Conservation (phyloP, 2,329 filamentous ascomycete genomes). For the Pseudopithomyces maydicus region DNA sequence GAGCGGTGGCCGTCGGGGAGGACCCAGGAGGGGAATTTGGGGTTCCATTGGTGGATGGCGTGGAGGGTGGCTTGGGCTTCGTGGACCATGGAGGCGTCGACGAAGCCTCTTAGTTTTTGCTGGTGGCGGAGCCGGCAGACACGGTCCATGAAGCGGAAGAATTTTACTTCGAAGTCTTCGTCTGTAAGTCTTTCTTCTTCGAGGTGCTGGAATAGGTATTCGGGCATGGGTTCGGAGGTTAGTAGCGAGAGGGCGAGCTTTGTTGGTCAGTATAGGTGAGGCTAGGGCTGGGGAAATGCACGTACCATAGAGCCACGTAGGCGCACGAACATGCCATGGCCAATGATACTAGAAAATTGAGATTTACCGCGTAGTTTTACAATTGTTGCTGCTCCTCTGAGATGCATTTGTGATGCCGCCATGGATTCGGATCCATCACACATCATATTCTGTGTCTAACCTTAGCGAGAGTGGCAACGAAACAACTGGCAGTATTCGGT, state of each 20-base stretch:
- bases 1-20: not conserved
- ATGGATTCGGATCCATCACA: slow-evolving; percentile 13
- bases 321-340: slow-evolving; percentile 16
- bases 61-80: slow-evolving; percentile 10
- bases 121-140: slow-evolving; percentile 13
- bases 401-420: slow-evolving; percentile 15
- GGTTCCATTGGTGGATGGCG: slow-evolving; percentile 8
- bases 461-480: slow-evolving; percentile 1
- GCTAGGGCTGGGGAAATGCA: not conserved
- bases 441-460: slow-evolving; percentile 13
- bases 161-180: slow-evolving; percentile 11
- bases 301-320: slow-evolving; percentile 17
- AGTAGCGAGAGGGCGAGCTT: slow-evolving; percentile 18
- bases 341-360: slow-evolving; percentile 9
- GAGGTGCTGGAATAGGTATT: slow-evolving; percentile 9
- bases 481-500: too few species aligned
- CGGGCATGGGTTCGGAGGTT: slow-evolving; percentile 14
- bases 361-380: slow-evolving; percentile 12
- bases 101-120: slow-evolving; percentile 15
- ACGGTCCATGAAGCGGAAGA: slow-evolving; percentile 13
- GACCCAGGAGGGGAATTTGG: slow-evolving; percentile 1
- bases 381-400: slow-evolving; percentile 19
- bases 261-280: not conserved
- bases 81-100: slow-evolving; percentile 11
- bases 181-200: slow-evolving; percentile 10